Percentiles rank a stretch among this genome's conserved stretches.
Evolutionary conservation across 106 monocot genomes (phyloP).

Genomic region (Apostasia ramifera): DNA sequence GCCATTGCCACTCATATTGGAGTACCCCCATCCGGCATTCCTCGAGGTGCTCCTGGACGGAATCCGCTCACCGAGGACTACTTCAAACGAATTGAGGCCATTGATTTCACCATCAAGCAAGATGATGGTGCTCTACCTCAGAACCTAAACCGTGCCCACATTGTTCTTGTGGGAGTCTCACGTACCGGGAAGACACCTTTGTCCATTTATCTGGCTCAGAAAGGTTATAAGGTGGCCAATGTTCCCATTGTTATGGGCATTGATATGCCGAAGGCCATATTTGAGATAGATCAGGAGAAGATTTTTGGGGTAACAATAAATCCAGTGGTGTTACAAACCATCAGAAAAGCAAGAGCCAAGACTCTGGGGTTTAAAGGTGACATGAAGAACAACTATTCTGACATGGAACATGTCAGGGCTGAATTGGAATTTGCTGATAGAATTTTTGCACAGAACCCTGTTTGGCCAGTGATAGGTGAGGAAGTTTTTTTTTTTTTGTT

Average conservation of each 20-base stretch:
- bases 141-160: constrained; percentile 52
- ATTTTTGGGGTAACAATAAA: constrained; percentile 76
- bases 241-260: constrained; percentile 82
- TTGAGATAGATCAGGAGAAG: constrained; percentile 72
- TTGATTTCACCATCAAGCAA: constrained; percentile 94
- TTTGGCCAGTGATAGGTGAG: constrained; percentile 89
- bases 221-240: constrained; percentile 91
- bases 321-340: constrained; percentile 64
- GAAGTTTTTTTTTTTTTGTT: background rate
- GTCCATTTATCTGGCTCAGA: constrained; percentile 86
- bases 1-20: constrained; percentile 84
- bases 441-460: constrained; percentile 58
- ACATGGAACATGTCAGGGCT: constrained; percentile 70
- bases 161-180: constrained; percentile 81
- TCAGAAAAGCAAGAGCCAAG: constrained; percentile 79
- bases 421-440: constrained; percentile 65
- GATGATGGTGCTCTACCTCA: constrained; percentile 80
- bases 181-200: constrained; percentile 89
- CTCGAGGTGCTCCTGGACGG: constrained; percentile 54
- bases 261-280: constrained; percentile 56
- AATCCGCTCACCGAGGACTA: constrained; percentile 59
- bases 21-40: constrained; percentile 79
- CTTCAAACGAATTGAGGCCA: constrained; percentile 80
- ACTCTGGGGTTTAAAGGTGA: constrained; percentile 43
- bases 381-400: constrained; percentile 65